Base-by-base conservation (phyloP, 148 eudicot genomes). In the Nyssa sinensis region DNA sequence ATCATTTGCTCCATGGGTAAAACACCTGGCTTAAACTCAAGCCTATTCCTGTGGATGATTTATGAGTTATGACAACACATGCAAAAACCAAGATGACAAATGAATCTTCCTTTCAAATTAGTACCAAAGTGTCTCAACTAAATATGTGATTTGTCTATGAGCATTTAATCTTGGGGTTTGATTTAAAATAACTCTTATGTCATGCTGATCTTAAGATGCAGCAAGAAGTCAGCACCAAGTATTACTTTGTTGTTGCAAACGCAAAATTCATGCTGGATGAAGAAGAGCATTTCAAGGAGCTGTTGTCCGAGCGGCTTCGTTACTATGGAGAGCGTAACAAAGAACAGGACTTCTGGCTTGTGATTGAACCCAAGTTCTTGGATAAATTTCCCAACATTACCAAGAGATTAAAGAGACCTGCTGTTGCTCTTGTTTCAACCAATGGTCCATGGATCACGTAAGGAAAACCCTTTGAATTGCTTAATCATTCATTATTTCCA, bases 201-300 rank as follows among this genome's bases (percentile, higher is more conserved):
- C 23, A 11, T 78, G 71, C 32, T 63, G 14, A 25, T 68, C 27
- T 27, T 73, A 19, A 79, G 44, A 60, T 79, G 81, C 88, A 87
- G 90, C 87, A 86, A 73, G 83, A 79, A 68, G 67, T 81, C 5
- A 86, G 70, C 34, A 88, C 81, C 24, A 95, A 78, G 82, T 95
- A 93, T 67, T 83, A 91, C 73, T 95, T 95, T 47, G 85, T 93
- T 64, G 94, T 95, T 71, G 99, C 99, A 63, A 95, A 95, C 78
- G 99, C 99, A 13, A 95, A 95, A 70, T 95, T 95, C 88, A 95
- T 95, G 99, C 89, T 95, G 82, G 99, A 95, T 70, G 99, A 95
- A 69, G 99, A 95, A 80, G 99, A 93, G 85, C 99, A 95, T 76
- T 93, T 95, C 73, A 68, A 89, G 77, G 99, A 95, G 89, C 91